phyloP scores from a whole-genome alignment of 2,329 filamentous ascomycete genomes.

The Fusarium zealandicum region DNA sequence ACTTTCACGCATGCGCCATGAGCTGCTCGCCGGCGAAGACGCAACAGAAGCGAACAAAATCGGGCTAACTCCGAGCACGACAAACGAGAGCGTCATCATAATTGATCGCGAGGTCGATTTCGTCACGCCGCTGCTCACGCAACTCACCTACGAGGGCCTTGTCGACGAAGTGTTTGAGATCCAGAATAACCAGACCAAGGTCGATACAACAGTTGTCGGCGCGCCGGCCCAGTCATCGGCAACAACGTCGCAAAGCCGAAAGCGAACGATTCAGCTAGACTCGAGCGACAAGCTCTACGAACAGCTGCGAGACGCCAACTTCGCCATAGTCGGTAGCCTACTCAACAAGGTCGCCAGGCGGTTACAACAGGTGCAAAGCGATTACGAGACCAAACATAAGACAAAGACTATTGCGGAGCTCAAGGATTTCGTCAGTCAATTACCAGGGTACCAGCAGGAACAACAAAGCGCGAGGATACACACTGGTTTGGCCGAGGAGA shows the following conservation, averaged over 20 bases:
- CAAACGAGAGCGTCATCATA: constrained; percentile 89
- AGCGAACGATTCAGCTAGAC: constrained; percentile 88
- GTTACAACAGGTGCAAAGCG: constrained; percentile 79
- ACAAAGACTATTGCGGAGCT: constrained; percentile 90
- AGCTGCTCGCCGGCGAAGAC: constrained; percentile 82
- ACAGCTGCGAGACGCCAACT: constrained; percentile 89
- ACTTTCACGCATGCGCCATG: constrained; percentile 88
- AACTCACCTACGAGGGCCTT: constrained; percentile 94
- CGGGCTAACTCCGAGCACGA: constrained; percentile 83
- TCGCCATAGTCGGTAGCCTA: constrained; percentile 88
- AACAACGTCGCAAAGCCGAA: constrained; percentile 67
- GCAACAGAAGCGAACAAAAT: constrained; percentile 66
- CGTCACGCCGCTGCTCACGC: constrained; percentile 88
- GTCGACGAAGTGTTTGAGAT: constrained; percentile 95
- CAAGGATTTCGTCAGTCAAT: constrained; percentile 91
- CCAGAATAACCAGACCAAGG: constrained; percentile 88
- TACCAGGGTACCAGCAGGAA: constrained; percentile 91
- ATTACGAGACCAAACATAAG: constrained; percentile 89
- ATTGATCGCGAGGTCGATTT: constrained; percentile 96
- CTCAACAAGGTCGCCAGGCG: constrained; percentile 91
- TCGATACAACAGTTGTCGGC: constrained; percentile 89
- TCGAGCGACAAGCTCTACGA: constrained; percentile 88
- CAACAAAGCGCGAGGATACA: constrained; percentile 93
- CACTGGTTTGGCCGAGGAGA: constrained; percentile 90
- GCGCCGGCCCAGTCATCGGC: constrained; percentile 69